Conservation (phyloP, 176 grass and related monocot genomes). For the Rhipidocladum racemiflorum region DNA sequence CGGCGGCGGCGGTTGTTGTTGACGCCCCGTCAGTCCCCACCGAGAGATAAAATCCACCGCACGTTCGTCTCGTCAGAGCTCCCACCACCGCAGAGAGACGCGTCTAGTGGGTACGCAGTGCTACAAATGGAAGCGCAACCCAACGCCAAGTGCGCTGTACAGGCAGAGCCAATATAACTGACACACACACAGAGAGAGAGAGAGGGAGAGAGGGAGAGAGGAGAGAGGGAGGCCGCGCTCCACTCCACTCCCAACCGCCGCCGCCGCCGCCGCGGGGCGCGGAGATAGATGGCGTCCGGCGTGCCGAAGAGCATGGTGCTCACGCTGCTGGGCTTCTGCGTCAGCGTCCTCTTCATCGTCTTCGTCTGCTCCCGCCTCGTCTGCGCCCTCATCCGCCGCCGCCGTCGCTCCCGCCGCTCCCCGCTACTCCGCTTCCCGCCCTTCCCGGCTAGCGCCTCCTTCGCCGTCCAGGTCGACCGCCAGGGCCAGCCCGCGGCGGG, state of each 20-base stretch:
- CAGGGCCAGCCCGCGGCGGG: neutral
- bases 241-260: neutral
- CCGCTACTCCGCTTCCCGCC: neutral
- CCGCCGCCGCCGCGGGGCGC: neutral
- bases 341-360: constrained; percentile 81
- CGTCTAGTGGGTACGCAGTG: neutral
- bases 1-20: neutral
- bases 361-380: constrained; percentile 84
- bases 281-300: constrained; percentile 23
- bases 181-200: neutral
- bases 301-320: constrained; percentile 44
- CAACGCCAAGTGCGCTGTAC: neutral
- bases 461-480: neutral
- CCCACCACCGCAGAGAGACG: neutral
- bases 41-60: neutral
- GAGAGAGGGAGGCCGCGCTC: neutral
- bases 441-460: constrained; percentile 31
- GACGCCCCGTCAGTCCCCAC: neutral
- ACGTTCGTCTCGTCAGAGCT: neutral
- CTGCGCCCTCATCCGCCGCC: constrained; percentile 68
- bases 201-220: neutral
- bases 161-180: neutral
- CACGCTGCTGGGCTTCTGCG: constrained; percentile 80
- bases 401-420: constrained; percentile 14
- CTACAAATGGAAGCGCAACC: neutral